Percentiles rank a stretch among this genome's conserved stretches.
These are phyloP conservation scores for Fusarium xyrophilum DNA, from an alignment of 2,329 filamentous ascomycete species.

Conservation along the genomic window DNA sequence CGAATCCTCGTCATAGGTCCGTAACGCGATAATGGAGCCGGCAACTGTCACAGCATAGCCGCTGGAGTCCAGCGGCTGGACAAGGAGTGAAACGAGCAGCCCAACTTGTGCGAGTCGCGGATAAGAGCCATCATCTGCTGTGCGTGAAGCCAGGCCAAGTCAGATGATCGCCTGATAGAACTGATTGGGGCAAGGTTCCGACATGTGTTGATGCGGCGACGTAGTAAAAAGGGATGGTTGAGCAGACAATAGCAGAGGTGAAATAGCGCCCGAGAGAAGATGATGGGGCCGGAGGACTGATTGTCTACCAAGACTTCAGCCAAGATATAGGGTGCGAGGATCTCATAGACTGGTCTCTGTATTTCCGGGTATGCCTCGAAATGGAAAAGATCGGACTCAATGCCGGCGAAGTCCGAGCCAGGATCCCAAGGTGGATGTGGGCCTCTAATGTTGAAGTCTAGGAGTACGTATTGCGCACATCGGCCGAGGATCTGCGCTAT, in stretches of 20 bases:
- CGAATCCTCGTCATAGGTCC: background rate
- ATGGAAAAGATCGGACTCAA: background rate
- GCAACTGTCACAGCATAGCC: background rate
- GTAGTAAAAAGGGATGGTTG: background rate
- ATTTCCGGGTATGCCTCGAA: background rate
- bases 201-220: background rate
- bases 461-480: background rate
- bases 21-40: background rate
- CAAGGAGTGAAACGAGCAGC: background rate
- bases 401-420: background rate
- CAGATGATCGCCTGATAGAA: background rate
- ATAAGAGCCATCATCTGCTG: background rate
- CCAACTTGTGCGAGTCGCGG: background rate
- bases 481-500: background rate
- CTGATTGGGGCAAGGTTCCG: background rate
- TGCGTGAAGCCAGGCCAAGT: background rate
- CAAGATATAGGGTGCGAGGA: background rate
- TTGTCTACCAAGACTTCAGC: background rate
- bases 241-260: background rate
- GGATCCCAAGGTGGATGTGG: background rate
- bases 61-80: background rate
- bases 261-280: background rate
- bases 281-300: background rate
- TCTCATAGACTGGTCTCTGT: background rate
- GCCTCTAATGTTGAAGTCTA: background rate